Base-by-base conservation (phyloP, 768 basidiomycete genomes). In the Calocybe indica region DNA sequence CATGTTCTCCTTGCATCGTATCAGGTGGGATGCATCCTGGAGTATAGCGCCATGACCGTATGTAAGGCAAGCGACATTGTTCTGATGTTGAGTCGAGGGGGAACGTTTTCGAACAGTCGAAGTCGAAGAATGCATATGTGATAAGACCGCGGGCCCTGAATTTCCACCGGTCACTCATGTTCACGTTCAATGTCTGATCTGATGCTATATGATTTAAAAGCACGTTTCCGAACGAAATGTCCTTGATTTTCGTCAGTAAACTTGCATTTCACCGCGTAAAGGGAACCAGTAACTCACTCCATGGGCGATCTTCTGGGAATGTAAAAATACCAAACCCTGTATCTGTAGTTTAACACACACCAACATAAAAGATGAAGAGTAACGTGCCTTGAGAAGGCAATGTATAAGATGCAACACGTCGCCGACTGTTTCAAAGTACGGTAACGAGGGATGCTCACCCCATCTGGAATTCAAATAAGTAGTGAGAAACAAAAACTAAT, bases 1-100 rank as follows among this genome's bases (percentile, higher is more conserved):
- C 55, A 15, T 53, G 47, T 37, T 62, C 58, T 3, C 60, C 61
- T 47, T 61, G 55, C 5, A 14, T 6, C 0, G 55, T 52, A 38
- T 63, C 58, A 28, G 22, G 8, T 9, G 40, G 40, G 11, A 7
- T 6, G 40, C 12, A 41, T 28, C 12, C 10, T 32, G 34, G 15
- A 14, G 34, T 13, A 10, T 31, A 15, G 12, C 40, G 12, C 40
- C 40, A 41, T 10, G 40, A 15, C 22, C 31, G 22, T 14, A 10
- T 28, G 6, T 15, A 28, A 11, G 40, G 40, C 22, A 41, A 31
- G 12, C 22, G 22, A 28, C 40, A 41, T 11, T 41, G 12, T 14
- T 15, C 40, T 3, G 31, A 4, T 7, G 6, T 31, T 41, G 40
- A 28, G 12, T 15, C 22, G 12, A 31, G 40, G 12, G 40, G 22